phyloP scores from a whole-genome alignment of 1,139 yeast genomes.

The Ashbya aceris region DNA sequence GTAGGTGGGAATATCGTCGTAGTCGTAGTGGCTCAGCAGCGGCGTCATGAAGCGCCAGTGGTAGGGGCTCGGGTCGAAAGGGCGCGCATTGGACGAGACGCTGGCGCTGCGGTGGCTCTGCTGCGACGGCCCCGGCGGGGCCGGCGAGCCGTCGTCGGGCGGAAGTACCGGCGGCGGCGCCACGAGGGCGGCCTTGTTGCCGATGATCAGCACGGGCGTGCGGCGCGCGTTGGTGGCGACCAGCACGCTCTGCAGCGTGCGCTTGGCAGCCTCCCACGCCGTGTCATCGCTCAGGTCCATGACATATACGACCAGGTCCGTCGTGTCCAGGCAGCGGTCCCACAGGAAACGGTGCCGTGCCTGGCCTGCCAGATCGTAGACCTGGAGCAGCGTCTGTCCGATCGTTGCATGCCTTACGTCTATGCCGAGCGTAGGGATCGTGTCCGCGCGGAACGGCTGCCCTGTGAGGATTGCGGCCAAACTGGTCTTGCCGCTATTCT shows the following conservation, averaged over 20 bases:
- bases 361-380: constrained; percentile 18
- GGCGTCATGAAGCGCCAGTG: constrained; percentile 12
- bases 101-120: constrained; percentile 1
- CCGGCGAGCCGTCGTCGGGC: not conserved
- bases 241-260: constrained; percentile 12
- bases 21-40: constrained; percentile 13
- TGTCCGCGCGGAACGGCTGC: constrained; percentile 14
- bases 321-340: constrained; percentile 15
- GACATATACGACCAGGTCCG: constrained; percentile 19
- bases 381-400: constrained; percentile 12
- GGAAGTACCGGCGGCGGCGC: not conserved
- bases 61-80: constrained; percentile 1
- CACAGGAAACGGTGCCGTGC: constrained; percentile 16
- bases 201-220: constrained; percentile 15
- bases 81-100: constrained; percentile 1
- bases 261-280: constrained; percentile 12
- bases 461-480: constrained; percentile 13
- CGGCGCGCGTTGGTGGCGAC: constrained; percentile 14
- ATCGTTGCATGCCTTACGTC: constrained; percentile 11
- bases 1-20: constrained; percentile 13
- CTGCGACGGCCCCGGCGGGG: constrained; percentile 6
- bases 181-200: constrained; percentile 17
- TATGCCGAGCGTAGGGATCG: constrained; percentile 18
- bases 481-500: constrained; percentile 20
- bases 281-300: constrained; percentile 17